Conservation (phyloP, 2,329 filamentous ascomycete species). For the Fusarium buxicola region DNA sequence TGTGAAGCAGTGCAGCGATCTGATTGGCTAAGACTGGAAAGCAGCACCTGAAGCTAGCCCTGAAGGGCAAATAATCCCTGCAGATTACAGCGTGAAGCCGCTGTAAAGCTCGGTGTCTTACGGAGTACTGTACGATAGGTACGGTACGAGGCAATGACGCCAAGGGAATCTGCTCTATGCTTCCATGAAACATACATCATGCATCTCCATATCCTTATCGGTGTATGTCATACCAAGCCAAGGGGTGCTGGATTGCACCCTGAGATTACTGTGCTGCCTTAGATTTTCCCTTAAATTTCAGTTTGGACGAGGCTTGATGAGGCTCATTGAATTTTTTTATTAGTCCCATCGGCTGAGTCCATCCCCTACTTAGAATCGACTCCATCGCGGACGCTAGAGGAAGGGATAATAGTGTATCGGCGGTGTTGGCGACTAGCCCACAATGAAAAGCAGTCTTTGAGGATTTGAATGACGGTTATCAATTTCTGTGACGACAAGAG, state of each 20-base stretch:
- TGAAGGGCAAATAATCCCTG: not conserved
- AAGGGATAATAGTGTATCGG: slow-evolving; percentile 1
- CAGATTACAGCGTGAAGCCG: not conserved
- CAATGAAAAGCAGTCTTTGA: not conserved
- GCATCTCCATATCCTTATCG: not conserved
- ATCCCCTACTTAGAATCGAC: not conserved
- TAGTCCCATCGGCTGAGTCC: not conserved
- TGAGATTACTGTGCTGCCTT: slow-evolving; percentile 1
- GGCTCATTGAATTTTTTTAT: slow-evolving; percentile 4
- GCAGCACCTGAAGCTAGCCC: slow-evolving; percentile 8
- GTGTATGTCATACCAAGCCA: not conserved
- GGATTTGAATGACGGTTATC: not conserved
- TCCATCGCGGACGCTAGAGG: not conserved
- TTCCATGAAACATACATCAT: too few species aligned
- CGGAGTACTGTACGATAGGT: too few species aligned
- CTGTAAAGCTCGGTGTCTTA: not conserved
- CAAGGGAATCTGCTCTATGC: too few species aligned
- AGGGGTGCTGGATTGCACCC: not conserved
- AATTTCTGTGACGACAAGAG: not conserved
- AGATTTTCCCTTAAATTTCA: slow-evolving; percentile 3
- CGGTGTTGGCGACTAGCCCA: not conserved
- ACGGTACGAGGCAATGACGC: too few species aligned
- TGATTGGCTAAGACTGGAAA: slow-evolving; percentile 27
- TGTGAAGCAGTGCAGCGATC: slow-evolving; percentile 32
- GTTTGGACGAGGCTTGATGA: slow-evolving; percentile 1